Base-by-base conservation (phyloP, 495 filamentous ascomycete species). In the Podospora comata region DNA sequence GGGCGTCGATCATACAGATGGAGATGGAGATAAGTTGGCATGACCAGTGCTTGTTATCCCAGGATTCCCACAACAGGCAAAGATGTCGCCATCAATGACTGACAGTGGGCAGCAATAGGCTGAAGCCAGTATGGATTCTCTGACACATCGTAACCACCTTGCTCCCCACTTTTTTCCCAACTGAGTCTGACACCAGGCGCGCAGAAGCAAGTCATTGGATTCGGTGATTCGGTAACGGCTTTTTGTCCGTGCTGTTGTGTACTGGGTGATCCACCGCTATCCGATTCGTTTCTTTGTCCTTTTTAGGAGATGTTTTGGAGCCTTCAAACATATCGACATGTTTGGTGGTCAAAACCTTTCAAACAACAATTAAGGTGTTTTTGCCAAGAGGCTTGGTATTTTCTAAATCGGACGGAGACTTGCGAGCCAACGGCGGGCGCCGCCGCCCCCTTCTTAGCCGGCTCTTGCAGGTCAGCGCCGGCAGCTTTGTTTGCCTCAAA, bases 351-450 rank as follows among this genome's bases (percentile, higher is more conserved):
- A 48, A 48, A 48, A 48, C 5, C 7, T 2, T 48, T 48, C 39
- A 48, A 48, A 48, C 2, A 48, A 11, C 39, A 48, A 18, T 48
- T 48, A 48, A 48, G 39, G 39, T 48, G 15, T 48, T 16, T 48
- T 48, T 48, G 39, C 15, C 39, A 48, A 48, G 39, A 48, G 39
- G 15, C 55, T 58, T 58, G 55, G 55, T 58, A 58, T 16, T 48
- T 16, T 23, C 23, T 16, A 48, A 11, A 48, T 58, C 55, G 55
- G 23, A 4, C 55, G 19, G 55, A 58, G n/a, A 20, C 4, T 58
- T 58, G 55, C 55, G 55, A 58, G n/a, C 55, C 55, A 58, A 58
- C 55, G 55, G 55, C n/a, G 55, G 55, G 55, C 55, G 55, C 55
- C 55, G 55, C 55, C 55, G 9, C 18, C 55, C 54, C 55, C 23